phyloP scores from a whole-genome alignment of 1,284 basidiomycete genomes.

The Stereum hirsutum region DNA sequence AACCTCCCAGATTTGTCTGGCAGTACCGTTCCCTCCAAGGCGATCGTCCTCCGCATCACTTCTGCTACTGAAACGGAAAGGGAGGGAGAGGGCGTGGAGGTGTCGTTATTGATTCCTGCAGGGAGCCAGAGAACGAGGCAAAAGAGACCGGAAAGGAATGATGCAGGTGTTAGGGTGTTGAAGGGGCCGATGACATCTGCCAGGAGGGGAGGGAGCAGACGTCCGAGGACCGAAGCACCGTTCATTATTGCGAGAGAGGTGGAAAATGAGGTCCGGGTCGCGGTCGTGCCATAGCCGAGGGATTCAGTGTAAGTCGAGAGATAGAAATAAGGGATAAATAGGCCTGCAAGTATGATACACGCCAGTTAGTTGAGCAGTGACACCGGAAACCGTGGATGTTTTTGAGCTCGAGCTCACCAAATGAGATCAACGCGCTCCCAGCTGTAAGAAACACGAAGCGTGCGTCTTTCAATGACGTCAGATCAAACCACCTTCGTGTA shows the following conservation, averaged over 20 bases:
- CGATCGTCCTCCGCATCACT: no score
- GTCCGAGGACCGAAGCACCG: conserved; percentile 48
- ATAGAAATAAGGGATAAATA: conserved; percentile 61
- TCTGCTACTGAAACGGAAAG: no score
- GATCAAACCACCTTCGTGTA: conserved; percentile 17
- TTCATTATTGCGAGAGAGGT: conserved; percentile 52
- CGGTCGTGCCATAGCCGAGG: conserved; percentile 21
- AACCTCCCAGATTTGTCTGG: no score
- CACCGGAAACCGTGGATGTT: neutral
- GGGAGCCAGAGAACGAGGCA: conserved; percentile 51
- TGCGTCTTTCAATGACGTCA: conserved; percentile 19
- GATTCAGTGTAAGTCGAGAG: conserved; percentile 41
- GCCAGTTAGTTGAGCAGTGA: neutral
- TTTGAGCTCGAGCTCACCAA: conserved; percentile 6
- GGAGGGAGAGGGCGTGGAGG: neutral
- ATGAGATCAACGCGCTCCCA: conserved; percentile 21
- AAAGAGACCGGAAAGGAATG: conserved; percentile 48
- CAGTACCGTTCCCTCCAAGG: conserved; percentile 12
- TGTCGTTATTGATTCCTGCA: conserved; percentile 11
- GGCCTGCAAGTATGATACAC: conserved; percentile 22
- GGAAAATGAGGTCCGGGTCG: conserved; percentile 27
- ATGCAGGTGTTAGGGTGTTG: conserved; percentile 51
- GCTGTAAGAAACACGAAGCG: conserved; percentile 19
- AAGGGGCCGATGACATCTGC: conserved; percentile 48
- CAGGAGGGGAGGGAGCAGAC: conserved; percentile 48